Percentiles rank a stretch among this genome's conserved stretches.
phyloP scores from a whole-genome alignment of 2,329 filamentous ascomycete genomes.

The Thermoascus crustaceus region DNA sequence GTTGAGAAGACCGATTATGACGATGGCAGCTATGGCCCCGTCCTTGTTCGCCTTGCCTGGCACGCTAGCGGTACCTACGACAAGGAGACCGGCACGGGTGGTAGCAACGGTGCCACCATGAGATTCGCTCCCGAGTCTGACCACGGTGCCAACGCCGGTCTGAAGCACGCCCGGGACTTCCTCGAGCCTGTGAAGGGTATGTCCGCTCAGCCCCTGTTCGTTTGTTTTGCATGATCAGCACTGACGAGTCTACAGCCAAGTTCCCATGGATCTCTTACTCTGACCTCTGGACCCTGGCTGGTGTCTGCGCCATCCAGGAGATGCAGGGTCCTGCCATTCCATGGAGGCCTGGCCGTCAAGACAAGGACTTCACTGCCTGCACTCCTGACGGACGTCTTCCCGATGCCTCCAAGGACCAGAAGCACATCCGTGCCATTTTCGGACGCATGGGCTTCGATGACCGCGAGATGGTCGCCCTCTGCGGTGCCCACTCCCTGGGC shows the following conservation, averaged over 20 bases:
- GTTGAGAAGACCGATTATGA: slow-evolving; percentile 93
- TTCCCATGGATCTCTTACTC: slow-evolving; percentile 96
- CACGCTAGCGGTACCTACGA: slow-evolving; percentile 91
- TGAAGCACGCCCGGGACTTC: slow-evolving; percentile 81
- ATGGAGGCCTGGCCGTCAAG: slow-evolving; percentile 76
- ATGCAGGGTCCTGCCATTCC: slow-evolving; percentile 84
- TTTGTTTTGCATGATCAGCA: neutral
- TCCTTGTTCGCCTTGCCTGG: slow-evolving; percentile 86
- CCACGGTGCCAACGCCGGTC: slow-evolving; percentile 89
- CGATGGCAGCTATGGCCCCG: slow-evolving; percentile 90
- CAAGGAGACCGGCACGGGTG: slow-evolving; percentile 76
- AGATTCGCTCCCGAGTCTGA: slow-evolving; percentile 80
- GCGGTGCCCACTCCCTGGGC: slow-evolving; percentile 77
- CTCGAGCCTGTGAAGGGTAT: slow-evolving; percentile 80
- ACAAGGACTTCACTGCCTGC: slow-evolving; percentile 73
- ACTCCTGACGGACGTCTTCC: slow-evolving; percentile 89
- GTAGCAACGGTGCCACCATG: slow-evolving; percentile 96
- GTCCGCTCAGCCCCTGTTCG: slow-evolving; percentile 21
- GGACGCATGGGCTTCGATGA: slow-evolving; percentile 97
- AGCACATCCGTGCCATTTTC: slow-evolving; percentile 87
- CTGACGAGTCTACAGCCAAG: slow-evolving; percentile 43
- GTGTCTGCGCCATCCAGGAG: slow-evolving; percentile 82
- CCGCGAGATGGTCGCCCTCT: slow-evolving; percentile 87
- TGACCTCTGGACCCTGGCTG: slow-evolving; percentile 90
- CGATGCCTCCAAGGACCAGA: slow-evolving; percentile 67